Percentiles rank a stretch among this genome's conserved stretches.
These are phyloP conservation scores for Phlegmacium glaucopus DNA, from an alignment of 768 basidiomycete species.

Conservation along the genomic window DNA sequence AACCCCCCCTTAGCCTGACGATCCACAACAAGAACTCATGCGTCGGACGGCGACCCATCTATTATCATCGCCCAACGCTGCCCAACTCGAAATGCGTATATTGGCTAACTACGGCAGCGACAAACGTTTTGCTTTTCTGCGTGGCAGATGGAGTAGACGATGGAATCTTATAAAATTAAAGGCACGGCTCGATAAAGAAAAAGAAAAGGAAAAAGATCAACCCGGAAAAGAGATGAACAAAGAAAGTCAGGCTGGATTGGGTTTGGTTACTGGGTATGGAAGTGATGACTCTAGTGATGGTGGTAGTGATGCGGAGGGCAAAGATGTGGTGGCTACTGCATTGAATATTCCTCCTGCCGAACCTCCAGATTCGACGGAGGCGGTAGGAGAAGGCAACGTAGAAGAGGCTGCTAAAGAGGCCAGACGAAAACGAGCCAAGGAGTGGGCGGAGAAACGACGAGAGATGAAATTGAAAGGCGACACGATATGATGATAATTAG, in stretches of 20 bases:
- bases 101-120: constrained; percentile 83
- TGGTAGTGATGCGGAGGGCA: constrained; percentile 19
- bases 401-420: constrained; percentile 38
- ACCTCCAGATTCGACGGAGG: not conserved
- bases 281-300: constrained; percentile 34
- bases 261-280: constrained; percentile 56
- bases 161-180: constrained; percentile 61
- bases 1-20: constrained; percentile 46
- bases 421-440: constrained; percentile 51
- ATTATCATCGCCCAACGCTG: constrained; percentile 67
- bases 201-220: constrained; percentile 23
- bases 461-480: not conserved
- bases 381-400: not conserved
- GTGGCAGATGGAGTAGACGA: constrained; percentile 65
- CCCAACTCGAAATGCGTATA: constrained; percentile 85
- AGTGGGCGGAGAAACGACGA: constrained; percentile 55
- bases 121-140: constrained; percentile 74
- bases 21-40: constrained; percentile 63
- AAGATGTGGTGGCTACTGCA: not conserved
- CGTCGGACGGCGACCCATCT: constrained; percentile 69
- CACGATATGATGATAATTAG: not conserved
- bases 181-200: constrained; percentile 27
- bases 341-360: not conserved
- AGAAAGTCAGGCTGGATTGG: constrained; percentile 33
- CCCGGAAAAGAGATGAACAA: constrained; percentile 22